Evolutionary conservation across 257 asterid genomes (phyloP).

Genomic region (Prunella vulgaris): DNA sequence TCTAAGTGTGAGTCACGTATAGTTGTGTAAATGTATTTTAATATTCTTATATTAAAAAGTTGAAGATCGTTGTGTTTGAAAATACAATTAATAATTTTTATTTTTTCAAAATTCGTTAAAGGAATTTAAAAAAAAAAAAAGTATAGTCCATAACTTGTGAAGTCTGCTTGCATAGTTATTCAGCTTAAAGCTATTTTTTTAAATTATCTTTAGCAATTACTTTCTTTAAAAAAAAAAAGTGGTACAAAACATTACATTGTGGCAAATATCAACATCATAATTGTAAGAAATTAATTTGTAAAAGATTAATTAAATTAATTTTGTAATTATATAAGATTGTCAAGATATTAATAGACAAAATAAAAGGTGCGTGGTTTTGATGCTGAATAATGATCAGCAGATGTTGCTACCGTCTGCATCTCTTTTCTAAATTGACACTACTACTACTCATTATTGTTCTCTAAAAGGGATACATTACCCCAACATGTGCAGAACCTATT

Average conservation of each 20-base stretch:
- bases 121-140: too few species aligned
- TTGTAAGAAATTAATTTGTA: background rate
- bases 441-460: constrained; percentile 4
- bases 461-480: background rate
- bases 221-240: too few species aligned
- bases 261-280: background rate
- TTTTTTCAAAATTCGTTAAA: too few species aligned
- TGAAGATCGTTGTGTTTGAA: too few species aligned
- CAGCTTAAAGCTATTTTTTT: too few species aligned
- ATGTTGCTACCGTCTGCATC: background rate
- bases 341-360: background rate
- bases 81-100: too few species aligned
- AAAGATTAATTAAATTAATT: background rate
- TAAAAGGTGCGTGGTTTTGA: background rate
- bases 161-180: too few species aligned
- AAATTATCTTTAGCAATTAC: too few species aligned
- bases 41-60: too few species aligned
- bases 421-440: background rate
- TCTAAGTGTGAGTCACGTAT: too few species aligned
- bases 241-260: background rate
- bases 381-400: background rate
- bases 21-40: too few species aligned
- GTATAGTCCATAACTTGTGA: too few species aligned
- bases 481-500: background rate
- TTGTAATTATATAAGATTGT: background rate